Percentiles rank a stretch among this genome's conserved stretches.
These are phyloP conservation scores for Lachnellula arida DNA, from an alignment of 2,329 filamentous ascomycete genomes.

Conservation along the genomic window DNA sequence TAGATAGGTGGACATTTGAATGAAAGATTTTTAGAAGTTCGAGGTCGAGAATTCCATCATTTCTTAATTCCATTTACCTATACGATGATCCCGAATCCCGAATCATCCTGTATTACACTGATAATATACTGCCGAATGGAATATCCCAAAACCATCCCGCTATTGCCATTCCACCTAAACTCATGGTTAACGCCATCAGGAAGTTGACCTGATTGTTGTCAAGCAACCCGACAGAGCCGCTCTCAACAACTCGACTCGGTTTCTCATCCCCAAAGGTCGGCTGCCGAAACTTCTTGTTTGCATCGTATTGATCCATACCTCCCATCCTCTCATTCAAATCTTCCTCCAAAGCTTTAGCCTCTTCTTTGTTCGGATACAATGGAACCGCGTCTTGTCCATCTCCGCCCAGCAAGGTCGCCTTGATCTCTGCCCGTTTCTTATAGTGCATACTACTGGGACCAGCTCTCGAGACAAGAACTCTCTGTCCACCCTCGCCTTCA, in stretches of 20 bases:
- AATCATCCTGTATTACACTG: slow-evolving; percentile 6
- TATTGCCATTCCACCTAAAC: slow-evolving; percentile 66
- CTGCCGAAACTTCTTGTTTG: slow-evolving; percentile 45
- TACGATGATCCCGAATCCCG: not conserved
- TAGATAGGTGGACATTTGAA: no score
- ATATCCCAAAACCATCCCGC: slow-evolving; percentile 58
- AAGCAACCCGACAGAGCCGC: slow-evolving; percentile 63
- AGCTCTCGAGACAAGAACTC: slow-evolving; percentile 43
- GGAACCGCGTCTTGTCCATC: slow-evolving; percentile 43
- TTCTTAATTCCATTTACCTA: not conserved
- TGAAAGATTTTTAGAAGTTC: not conserved
- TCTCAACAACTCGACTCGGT: slow-evolving; percentile 49
- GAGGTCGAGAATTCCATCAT: not conserved
- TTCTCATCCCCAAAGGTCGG: slow-evolving; percentile 53
- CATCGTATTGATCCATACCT: slow-evolving; percentile 45
- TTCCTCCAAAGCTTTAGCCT: slow-evolving; percentile 29
- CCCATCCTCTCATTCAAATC: slow-evolving; percentile 33
- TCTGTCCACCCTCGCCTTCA: slow-evolving; percentile 72
- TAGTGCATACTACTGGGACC: slow-evolving; percentile 28
- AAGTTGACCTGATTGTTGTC: slow-evolving; percentile 97
- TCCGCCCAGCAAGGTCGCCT: slow-evolving; percentile 39
- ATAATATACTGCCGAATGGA: slow-evolving; percentile 41
- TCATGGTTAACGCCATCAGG: slow-evolving; percentile 81
- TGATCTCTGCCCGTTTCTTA: slow-evolving; percentile 36
- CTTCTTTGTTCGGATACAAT: slow-evolving; percentile 35